phyloP scores from a whole-genome alignment of 768 basidiomycete species.

The Naganishia friedmannii region DNA sequence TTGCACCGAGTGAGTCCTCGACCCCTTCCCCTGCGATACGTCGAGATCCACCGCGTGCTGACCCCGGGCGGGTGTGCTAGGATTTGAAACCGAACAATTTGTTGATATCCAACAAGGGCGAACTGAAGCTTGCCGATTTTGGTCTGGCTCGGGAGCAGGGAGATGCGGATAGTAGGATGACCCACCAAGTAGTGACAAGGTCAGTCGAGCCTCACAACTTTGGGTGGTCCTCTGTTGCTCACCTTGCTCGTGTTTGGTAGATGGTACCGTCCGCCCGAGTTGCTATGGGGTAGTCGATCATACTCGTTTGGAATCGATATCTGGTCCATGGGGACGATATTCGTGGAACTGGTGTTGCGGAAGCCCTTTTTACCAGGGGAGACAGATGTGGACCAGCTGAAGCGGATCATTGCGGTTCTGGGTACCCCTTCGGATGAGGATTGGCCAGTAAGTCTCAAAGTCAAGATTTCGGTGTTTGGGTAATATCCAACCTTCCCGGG shows the following conservation, averaged over 20 bases:
- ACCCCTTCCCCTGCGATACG: background rate
- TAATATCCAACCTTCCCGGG: background rate
- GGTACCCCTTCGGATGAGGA: conserved; percentile 96
- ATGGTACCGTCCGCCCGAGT: conserved; percentile 97
- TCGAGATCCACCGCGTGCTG: background rate
- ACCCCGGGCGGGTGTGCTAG: conserved; percentile 53
- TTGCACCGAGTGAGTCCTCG: conserved; percentile 74
- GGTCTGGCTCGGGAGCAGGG: conserved; percentile 95
- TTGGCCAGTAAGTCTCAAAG: conserved; percentile 68
- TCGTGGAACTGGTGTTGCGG: conserved; percentile 93
- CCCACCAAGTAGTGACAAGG: conserved; percentile 96
- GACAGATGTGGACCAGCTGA: conserved; percentile 93
- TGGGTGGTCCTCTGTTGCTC: conserved; percentile 3
- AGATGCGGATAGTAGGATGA: conserved; percentile 94
- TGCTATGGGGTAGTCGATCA: conserved; percentile 83
- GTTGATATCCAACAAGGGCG: conserved; percentile 82
- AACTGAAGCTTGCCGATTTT: conserved; percentile 97
- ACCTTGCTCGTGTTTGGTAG: conserved; percentile 53
- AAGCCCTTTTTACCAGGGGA: conserved; percentile 94
- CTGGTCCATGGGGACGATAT: conserved; percentile 97
- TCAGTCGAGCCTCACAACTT: conserved; percentile 51
- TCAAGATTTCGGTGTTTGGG: background rate
- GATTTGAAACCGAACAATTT: conserved; percentile 99
- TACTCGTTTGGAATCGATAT: conserved; percentile 90
- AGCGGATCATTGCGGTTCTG: conserved; percentile 86